These are phyloP conservation scores for Yamadazyma buinensis DNA, from an alignment of 1,139 yeast genomes.

Conservation along the genomic window DNA sequence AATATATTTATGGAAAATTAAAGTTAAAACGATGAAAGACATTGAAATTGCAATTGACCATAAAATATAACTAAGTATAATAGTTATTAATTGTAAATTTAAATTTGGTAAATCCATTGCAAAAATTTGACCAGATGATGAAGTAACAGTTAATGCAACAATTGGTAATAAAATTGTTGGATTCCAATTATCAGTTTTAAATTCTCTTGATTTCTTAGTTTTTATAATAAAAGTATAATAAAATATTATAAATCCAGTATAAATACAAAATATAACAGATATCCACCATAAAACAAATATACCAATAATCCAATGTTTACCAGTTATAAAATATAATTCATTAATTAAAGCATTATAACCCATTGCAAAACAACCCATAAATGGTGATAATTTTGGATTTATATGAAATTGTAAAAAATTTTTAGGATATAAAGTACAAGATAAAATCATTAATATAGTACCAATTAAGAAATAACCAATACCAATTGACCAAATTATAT, in stretches of 20 bases:
- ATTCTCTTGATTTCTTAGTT: slow-evolving; percentile 16
- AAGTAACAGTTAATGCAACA: slow-evolving; percentile 71
- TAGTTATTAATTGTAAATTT: slow-evolving; percentile 46
- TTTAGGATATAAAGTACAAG: slow-evolving; percentile 32
- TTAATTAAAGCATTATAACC: slow-evolving; percentile 65
- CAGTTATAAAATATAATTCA: slow-evolving; percentile 39
- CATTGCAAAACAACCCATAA: slow-evolving; percentile 79
- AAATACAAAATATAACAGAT: slow-evolving; percentile 47
- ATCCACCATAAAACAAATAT: slow-evolving; percentile 70
- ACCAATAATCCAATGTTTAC: slow-evolving; percentile 35
- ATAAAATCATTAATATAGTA: slow-evolving; percentile 32
- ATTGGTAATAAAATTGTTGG: slow-evolving; percentile 62
- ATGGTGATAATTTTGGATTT: slow-evolving; percentile 51
- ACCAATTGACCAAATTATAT: slow-evolving; percentile 54
- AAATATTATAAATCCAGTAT: slow-evolving; percentile 55
- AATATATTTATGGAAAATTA: slow-evolving; percentile 58
- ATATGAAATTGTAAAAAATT: slow-evolving; percentile 32
- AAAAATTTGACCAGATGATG: slow-evolving; percentile 62
- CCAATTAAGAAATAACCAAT: slow-evolving; percentile 43
- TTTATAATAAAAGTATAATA: slow-evolving; percentile 38
- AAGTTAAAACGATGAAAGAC: slow-evolving; percentile 53
- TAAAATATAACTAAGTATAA: slow-evolving; percentile 51
- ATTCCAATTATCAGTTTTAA: slow-evolving; percentile 25
- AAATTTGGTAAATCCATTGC: slow-evolving; percentile 37
- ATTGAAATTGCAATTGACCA: slow-evolving; percentile 68